phyloP scores from a whole-genome alignment of 164 flowering plant species.

The Macadamia tetraphylla region DNA sequence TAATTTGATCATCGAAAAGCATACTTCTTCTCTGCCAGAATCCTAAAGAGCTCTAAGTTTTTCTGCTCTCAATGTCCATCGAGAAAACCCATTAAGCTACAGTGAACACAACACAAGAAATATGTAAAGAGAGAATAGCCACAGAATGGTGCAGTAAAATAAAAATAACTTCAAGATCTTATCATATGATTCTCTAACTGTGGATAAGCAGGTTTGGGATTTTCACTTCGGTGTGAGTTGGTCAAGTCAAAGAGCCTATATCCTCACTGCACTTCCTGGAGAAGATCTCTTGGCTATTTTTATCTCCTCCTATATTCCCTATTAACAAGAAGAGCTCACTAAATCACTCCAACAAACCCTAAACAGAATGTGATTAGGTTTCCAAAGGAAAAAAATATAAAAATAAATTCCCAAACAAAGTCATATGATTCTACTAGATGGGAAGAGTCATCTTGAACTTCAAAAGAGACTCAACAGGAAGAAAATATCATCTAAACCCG shows the following conservation, averaged over 20 bases:
- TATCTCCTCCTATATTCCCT: constrained; percentile 31
- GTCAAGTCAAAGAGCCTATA: constrained; percentile 31
- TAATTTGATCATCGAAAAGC: constrained; percentile 17
- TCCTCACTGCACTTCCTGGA: constrained; percentile 37
- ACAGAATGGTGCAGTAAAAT: background rate
- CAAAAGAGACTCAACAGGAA: too few species aligned
- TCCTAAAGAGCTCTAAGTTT: constrained; percentile 40
- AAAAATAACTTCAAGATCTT: constrained; percentile 47
- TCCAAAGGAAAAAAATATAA: too few species aligned
- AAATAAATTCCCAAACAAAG: background rate
- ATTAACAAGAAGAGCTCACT: background rate
- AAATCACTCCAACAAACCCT: background rate
- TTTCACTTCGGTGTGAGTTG: constrained; percentile 11
- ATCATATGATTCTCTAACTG: constrained; percentile 31
- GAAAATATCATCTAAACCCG: background rate
- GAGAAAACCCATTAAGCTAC: constrained; percentile 6
- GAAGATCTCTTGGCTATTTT: constrained; percentile 34
- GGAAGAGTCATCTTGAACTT: background rate
- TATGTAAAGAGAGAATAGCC: background rate
- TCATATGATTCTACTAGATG: constrained; percentile 2
- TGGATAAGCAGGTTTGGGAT: constrained; percentile 8
- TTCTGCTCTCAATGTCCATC: constrained; percentile 40
- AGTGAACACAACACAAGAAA: background rate
- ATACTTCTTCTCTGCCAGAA: constrained; percentile 55
- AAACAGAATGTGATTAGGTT: background rate